Percentiles rank a stretch among this genome's conserved stretches.
Conservation (phyloP, 2,329 filamentous ascomycete species). For the Akanthomyces lecanii region DNA sequence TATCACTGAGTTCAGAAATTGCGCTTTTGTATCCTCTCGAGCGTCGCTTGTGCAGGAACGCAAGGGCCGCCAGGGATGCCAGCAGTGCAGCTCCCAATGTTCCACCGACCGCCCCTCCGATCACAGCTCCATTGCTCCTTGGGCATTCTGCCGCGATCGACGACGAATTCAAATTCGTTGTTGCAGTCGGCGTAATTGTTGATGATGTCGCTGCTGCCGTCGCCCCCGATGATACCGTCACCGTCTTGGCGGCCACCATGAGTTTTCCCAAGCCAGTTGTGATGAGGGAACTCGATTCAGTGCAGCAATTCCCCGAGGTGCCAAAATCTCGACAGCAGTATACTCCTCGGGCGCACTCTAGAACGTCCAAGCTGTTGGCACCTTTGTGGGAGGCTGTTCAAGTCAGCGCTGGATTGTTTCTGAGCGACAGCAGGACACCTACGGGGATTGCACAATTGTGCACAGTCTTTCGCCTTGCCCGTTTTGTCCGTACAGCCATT, state of each 20-base stretch:
- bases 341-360: conserved; percentile 20
- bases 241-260: conserved; percentile 11
- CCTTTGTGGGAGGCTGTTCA: background rate
- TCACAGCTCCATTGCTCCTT: conserved; percentile 21
- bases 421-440: background rate
- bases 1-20: background rate
- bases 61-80: conserved; percentile 21
- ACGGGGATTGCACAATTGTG: conserved; percentile 21
- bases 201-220: background rate
- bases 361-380: conserved; percentile 15
- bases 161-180: background rate
- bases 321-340: conserved; percentile 21
- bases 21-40: background rate
- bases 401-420: background rate
- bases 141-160: conserved; percentile 17
- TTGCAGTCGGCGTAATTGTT: background rate
- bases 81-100: conserved; percentile 23
- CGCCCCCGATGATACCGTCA: background rate
- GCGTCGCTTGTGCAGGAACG: conserved; percentile 17
- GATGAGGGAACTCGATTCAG: background rate
- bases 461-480: conserved; percentile 18
- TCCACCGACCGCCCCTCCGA: conserved; percentile 23
- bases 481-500: conserved; percentile 23
- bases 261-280: conserved; percentile 18
- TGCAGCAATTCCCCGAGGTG: conserved; percentile 20